Evolutionary conservation across 2,329 filamentous ascomycete genomes (phyloP).

Genomic region (Talaromyces sp.): DNA sequence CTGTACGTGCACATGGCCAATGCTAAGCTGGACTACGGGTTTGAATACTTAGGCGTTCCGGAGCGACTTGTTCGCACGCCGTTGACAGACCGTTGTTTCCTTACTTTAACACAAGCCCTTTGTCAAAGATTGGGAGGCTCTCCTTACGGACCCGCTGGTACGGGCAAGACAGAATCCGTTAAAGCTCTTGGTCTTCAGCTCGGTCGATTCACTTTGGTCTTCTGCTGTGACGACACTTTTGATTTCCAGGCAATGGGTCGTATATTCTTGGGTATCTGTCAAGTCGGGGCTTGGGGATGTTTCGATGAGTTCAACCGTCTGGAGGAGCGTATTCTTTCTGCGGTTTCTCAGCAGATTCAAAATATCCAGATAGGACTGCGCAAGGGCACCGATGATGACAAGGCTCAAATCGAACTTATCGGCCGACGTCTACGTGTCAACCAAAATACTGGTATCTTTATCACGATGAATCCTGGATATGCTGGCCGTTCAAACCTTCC

Average conservation of each 20-base stretch:
- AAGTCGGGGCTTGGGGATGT: slow-evolving; percentile 98
- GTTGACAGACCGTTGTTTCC: slow-evolving; percentile 95
- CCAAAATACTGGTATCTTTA: slow-evolving; percentile 94
- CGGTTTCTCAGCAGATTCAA: slow-evolving; percentile 97
- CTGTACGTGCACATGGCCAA: slow-evolving; percentile 96
- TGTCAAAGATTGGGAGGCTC: slow-evolving; percentile 94
- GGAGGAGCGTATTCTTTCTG: slow-evolving; percentile 94
- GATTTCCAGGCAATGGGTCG: slow-evolving; percentile 99
- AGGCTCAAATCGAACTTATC: slow-evolving; percentile 88
- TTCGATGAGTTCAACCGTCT: slow-evolving; percentile 99
- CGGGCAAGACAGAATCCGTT: slow-evolving; percentile 97
- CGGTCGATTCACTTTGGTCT: slow-evolving; percentile 94
- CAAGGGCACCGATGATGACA: slow-evolving; percentile 74
- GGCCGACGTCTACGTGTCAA: slow-evolving; percentile 88
- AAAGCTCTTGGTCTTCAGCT: slow-evolving; percentile 96
- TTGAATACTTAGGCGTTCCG: slow-evolving; percentile 94
- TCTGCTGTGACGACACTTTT: slow-evolving; percentile 99
- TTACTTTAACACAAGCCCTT: slow-evolving; percentile 92
- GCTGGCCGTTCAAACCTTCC: slow-evolving; percentile 95
- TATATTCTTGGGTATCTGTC: slow-evolving; percentile 98
- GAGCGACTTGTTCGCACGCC: slow-evolving; percentile 95
- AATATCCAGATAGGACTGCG: slow-evolving; percentile 97
- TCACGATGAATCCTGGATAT: slow-evolving; percentile 99
- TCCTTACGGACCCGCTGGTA: slow-evolving; percentile 94
- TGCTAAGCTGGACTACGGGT: slow-evolving; percentile 89